phyloP scores from a whole-genome alignment of 768 basidiomycete genomes.

The Suillus hirtellus region DNA sequence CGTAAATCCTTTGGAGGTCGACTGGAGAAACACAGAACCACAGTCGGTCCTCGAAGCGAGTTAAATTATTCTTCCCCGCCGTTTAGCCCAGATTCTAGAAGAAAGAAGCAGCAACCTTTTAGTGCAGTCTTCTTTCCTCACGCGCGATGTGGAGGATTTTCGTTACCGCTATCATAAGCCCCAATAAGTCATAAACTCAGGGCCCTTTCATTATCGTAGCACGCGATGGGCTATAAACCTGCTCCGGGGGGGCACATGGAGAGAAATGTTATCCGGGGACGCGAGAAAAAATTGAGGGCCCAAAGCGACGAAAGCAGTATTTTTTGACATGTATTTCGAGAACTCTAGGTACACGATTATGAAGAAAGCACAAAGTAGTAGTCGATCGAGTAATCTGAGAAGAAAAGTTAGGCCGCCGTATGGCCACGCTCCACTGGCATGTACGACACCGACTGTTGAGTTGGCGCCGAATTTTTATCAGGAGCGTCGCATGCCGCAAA shows the following conservation, averaged over 20 bases:
- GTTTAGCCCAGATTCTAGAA: neutral
- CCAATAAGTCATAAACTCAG: neutral
- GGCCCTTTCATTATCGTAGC: neutral
- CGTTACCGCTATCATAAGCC: neutral
- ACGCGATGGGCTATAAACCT: neutral
- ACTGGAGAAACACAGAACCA: neutral
- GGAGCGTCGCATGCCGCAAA: neutral
- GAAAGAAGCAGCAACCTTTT: neutral
- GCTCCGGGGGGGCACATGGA: neutral
- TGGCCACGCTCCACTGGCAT: neutral
- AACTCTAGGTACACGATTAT: neutral
- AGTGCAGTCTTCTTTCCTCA: neutral
- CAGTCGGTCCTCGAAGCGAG: neutral
- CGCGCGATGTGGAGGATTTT: slow-evolving; percentile 2
- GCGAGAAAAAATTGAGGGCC: neutral
- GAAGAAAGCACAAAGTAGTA: neutral
- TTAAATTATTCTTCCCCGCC: neutral
- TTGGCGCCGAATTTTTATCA: neutral
- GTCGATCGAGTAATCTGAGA: slow-evolving; percentile 8
- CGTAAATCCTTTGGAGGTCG: neutral
- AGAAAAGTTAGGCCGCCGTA: slow-evolving; percentile 13
- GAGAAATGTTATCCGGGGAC: neutral
- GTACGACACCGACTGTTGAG: neutral
- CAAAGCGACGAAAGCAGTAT: neutral
- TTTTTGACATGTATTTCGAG: slow-evolving; percentile 4